Conservation (phyloP, 176 grass and related monocot genomes). For the Themeda triandra region DNA sequence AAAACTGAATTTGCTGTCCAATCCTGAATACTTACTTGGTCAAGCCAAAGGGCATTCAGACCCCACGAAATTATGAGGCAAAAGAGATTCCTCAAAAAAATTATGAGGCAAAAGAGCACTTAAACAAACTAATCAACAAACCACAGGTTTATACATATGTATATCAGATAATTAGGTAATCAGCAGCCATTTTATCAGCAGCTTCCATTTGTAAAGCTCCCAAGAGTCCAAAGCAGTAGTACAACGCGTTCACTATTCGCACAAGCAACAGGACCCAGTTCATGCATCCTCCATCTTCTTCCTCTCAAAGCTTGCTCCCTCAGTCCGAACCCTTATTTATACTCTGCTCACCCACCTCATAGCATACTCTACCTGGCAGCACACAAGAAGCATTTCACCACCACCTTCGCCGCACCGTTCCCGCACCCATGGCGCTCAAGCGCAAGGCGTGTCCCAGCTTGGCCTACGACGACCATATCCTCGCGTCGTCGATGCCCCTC, state of each 20-base stretch:
- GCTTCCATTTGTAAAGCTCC: slow-evolving; percentile 28
- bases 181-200: neutral
- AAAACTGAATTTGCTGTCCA: neutral
- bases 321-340: slow-evolving; percentile 1
- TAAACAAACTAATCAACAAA: neutral
- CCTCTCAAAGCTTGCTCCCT: neutral
- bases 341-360: neutral
- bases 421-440: slow-evolving; percentile 25
- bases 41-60: neutral
- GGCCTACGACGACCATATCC: neutral
- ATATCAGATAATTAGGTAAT: too few species aligned
- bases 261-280: neutral
- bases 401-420: neutral
- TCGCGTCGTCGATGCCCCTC: neutral
- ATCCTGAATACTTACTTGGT: neutral
- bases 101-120: too few species aligned
- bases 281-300: too few species aligned
- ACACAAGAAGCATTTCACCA: neutral
- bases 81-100: too few species aligned
- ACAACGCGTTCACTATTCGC: slow-evolving; percentile 10
- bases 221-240: neutral
- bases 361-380: neutral
- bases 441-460: slow-evolving; percentile 17
- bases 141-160: neutral
- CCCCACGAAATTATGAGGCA: too few species aligned